These are phyloP conservation scores for Ophiostoma himal-ulmi DNA, from an alignment of 2,329 filamentous ascomycete species.

Conservation along the genomic window DNA sequence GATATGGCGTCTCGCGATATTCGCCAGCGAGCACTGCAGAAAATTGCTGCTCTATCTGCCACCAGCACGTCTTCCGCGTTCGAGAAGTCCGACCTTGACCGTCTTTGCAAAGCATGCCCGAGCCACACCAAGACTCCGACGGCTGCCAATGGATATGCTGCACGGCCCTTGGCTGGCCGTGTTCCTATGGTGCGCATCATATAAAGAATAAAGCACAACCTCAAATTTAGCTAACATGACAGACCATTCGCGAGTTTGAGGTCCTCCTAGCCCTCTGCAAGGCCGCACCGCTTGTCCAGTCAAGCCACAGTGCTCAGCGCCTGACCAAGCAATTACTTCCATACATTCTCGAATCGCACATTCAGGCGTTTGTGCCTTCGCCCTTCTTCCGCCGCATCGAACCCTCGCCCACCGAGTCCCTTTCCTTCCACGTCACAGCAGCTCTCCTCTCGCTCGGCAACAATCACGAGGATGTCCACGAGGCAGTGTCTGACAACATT, in stretches of 20 bases:
- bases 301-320: conserved; percentile 65
- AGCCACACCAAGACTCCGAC: conserved; percentile 41
- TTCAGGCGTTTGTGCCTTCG: conserved; percentile 70
- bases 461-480: conserved; percentile 63
- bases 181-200: conserved; percentile 46
- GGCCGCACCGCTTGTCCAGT: conserved; percentile 70
- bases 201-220: not conserved
- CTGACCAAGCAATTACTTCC: conserved; percentile 73
- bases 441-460: conserved; percentile 77
- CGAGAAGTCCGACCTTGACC: conserved; percentile 58
- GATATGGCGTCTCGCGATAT: conserved; percentile 48
- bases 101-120: conserved; percentile 54
- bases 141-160: conserved; percentile 44
- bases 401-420: conserved; percentile 80
- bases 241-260: conserved; percentile 79
- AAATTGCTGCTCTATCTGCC: conserved; percentile 59
- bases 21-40: conserved; percentile 57
- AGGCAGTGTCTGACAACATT: conserved; percentile 60
- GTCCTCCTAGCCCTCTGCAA: conserved; percentile 87
- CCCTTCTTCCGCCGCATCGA: conserved; percentile 77
- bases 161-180: conserved; percentile 43
- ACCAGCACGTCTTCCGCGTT: conserved; percentile 48
- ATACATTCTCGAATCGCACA: conserved; percentile 79
- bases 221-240: not conserved
- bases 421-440: conserved; percentile 71